Evolutionary conservation across 768 basidiomycete genomes (phyloP).

Genomic region (Wakefieldia striispora): DNA sequence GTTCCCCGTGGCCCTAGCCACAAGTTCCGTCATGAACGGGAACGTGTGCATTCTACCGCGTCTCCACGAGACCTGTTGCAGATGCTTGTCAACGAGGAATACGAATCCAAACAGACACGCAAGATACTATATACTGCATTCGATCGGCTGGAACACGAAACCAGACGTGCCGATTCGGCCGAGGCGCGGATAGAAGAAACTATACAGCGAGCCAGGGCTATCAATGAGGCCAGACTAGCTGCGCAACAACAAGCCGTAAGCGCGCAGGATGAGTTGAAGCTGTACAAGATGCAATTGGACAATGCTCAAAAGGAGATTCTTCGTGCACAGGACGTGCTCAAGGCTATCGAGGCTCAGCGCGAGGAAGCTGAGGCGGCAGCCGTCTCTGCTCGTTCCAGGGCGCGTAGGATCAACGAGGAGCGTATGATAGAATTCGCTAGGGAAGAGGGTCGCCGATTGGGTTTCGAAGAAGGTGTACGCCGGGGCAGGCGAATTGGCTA

Average conservation of each 20-base stretch:
- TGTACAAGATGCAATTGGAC: constrained; percentile 59
- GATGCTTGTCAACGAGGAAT: constrained; percentile 40
- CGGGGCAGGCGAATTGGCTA: constrained; percentile 32
- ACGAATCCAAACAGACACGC: constrained; percentile 39
- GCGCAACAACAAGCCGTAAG: constrained; percentile 31
- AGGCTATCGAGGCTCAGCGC: constrained; percentile 46
- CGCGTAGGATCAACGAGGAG: constrained; percentile 46
- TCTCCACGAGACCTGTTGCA: constrained; percentile 30
- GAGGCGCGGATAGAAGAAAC: constrained; percentile 34
- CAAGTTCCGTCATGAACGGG: constrained; percentile 35
- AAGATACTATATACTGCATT: constrained; percentile 36
- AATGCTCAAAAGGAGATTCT: constrained; percentile 58
- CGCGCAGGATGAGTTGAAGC: constrained; percentile 46
- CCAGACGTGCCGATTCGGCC: constrained; percentile 34
- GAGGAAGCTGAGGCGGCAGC: constrained; percentile 49
- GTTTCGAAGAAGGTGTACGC: constrained; percentile 50
- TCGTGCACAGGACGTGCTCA: constrained; percentile 52
- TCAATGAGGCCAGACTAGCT: constrained; percentile 32
- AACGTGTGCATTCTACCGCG: constrained; percentile 31
- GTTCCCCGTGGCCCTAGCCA: constrained; percentile 29
- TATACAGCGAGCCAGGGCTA: constrained; percentile 25
- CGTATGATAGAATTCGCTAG: constrained; percentile 47
- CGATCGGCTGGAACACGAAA: constrained; percentile 39
- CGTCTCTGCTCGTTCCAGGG: constrained; percentile 41
- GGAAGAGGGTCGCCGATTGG: constrained; percentile 52